Evolutionary conservation across 2,329 filamentous ascomycete species (phyloP).

Genomic region (Curvularia spicifera): DNA sequence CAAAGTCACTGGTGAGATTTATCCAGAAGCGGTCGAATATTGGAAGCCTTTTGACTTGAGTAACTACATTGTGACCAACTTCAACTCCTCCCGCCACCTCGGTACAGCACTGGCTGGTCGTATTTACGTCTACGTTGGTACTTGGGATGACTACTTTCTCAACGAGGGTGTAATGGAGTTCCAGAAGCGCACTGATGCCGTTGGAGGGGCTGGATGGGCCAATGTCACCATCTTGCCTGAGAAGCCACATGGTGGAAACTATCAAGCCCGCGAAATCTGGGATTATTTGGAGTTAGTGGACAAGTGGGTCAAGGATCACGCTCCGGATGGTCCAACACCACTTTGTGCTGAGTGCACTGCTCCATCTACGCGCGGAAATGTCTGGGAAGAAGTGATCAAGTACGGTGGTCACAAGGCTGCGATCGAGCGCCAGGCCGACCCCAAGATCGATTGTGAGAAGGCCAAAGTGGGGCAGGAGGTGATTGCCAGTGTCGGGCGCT

Average conservation of each 20-base stretch:
- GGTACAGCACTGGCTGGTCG: constrained; percentile 41
- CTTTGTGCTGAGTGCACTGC: constrained; percentile 29
- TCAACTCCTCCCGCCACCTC: constrained; percentile 41
- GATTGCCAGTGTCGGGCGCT: constrained; percentile 39
- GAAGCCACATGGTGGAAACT: constrained; percentile 45
- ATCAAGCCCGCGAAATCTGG: constrained; percentile 42
- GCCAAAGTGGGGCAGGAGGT: constrained; percentile 13
- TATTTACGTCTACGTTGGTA: constrained; percentile 48
- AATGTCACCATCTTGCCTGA: constrained; percentile 46
- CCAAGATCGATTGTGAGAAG: constrained; percentile 22
- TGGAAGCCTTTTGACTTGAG: constrained; percentile 49
- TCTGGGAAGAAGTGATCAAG: constrained; percentile 45
- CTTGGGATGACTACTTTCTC: constrained; percentile 46
- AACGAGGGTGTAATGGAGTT: constrained; percentile 49
- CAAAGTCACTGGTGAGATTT: constrained; percentile 50
- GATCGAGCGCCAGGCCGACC: constrained; percentile 40
- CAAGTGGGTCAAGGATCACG: constrained; percentile 42
- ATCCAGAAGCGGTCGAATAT: constrained; percentile 44
- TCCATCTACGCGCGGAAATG: constrained; percentile 38
- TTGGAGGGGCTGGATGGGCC: constrained; percentile 45
- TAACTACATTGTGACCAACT: constrained; percentile 45
- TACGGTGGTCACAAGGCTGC: constrained; percentile 45
- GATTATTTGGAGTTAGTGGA: constrained; percentile 45
- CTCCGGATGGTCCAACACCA: constrained; percentile 40
- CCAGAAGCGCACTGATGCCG: constrained; percentile 41